Conservation (phyloP, 208 protist genomes). For the Baffinella frigidus region DNA sequence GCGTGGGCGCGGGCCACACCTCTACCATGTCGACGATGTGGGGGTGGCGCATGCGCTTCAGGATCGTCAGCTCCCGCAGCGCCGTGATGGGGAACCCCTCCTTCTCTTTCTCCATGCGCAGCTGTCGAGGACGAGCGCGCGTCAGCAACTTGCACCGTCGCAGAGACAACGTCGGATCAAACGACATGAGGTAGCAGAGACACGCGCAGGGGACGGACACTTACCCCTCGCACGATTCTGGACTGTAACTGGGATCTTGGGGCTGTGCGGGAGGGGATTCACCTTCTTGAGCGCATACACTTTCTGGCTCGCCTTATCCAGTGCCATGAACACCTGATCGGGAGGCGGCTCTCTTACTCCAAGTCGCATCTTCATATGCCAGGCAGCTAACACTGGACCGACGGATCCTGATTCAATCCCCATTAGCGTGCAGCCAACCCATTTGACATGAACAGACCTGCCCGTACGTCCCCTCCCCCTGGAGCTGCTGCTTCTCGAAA, state of each 20-base stretch:
- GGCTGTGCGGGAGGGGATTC: too few relatives aligned
- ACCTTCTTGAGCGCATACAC: conserved; percentile 46
- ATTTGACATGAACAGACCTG: neutral
- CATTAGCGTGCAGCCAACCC: neutral
- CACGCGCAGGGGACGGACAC: too few relatives aligned
- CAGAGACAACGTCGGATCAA: too few relatives aligned
- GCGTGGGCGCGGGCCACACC: neutral
- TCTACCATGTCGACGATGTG: conserved; percentile 26
- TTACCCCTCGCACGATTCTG: too few relatives aligned
- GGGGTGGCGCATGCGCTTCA: conserved; percentile 16
- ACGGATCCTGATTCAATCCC: too few relatives aligned
- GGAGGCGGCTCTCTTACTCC: neutral
- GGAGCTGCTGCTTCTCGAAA: too few relatives aligned
- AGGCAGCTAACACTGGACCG: too few relatives aligned
- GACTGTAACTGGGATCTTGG: too few relatives aligned
- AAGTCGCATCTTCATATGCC: neutral
- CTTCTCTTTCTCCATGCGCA: conserved; percentile 51
- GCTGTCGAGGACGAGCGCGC: too few relatives aligned
- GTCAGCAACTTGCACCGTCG: too few relatives aligned
- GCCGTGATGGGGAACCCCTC: conserved; percentile 46
- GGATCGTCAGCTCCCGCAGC: conserved; percentile 25
- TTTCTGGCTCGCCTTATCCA: neutral
- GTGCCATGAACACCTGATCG: neutral
- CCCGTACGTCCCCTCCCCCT: conserved; percentile 53
- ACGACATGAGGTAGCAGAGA: too few relatives aligned